A percentile compares a stretch with the other conserved stretches of the same genome.
Evolutionary conservation across 1,284 basidiomycete species (phyloP).

Genomic region (Moniliella sp.): DNA sequence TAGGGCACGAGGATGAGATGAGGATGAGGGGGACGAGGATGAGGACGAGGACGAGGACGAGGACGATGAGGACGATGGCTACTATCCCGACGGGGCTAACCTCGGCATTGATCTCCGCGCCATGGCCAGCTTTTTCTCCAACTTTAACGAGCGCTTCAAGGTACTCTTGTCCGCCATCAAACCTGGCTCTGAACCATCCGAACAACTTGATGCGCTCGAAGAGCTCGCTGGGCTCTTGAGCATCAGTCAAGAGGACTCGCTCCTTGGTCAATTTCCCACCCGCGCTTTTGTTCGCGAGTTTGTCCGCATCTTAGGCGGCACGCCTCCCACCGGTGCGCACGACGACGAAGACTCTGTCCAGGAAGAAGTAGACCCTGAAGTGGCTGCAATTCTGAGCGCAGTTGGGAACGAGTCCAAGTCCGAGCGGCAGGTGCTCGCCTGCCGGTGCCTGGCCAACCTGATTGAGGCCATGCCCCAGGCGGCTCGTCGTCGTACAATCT

Average conservation of each 20-base stretch:
- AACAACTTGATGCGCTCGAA: constrained; percentile 60
- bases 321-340: too few relatives aligned
- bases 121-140: constrained; percentile 24
- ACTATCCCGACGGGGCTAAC: too few relatives aligned
- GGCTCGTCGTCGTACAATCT: constrained; percentile 17
- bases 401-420: constrained; percentile 16
- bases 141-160: constrained; percentile 15
- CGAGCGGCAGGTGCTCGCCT: constrained; percentile 27
- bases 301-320: constrained; percentile 67
- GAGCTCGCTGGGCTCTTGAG: constrained; percentile 83
- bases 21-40: constrained; percentile 8
- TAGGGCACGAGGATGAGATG: constrained; percentile 7
- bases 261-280: constrained; percentile 79
- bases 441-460: constrained; percentile 31
- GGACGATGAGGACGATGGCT: constrained; percentile 9
- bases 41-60: constrained; percentile 8
- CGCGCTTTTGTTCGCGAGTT: constrained; percentile 79
- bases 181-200: constrained; percentile 40
- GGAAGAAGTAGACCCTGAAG: constrained; percentile 7
- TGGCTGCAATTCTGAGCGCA: constrained; percentile 12
- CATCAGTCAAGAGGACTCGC: constrained; percentile 87
- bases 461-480: constrained; percentile 33
- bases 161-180: constrained; percentile 16
- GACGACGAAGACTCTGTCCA: constrained; percentile 3
- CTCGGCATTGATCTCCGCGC: constrained; percentile 19